Evolutionary conservation across 495 filamentous ascomycete genomes (phyloP).

Genomic region (Barbatosphaeria neglecta): DNA sequence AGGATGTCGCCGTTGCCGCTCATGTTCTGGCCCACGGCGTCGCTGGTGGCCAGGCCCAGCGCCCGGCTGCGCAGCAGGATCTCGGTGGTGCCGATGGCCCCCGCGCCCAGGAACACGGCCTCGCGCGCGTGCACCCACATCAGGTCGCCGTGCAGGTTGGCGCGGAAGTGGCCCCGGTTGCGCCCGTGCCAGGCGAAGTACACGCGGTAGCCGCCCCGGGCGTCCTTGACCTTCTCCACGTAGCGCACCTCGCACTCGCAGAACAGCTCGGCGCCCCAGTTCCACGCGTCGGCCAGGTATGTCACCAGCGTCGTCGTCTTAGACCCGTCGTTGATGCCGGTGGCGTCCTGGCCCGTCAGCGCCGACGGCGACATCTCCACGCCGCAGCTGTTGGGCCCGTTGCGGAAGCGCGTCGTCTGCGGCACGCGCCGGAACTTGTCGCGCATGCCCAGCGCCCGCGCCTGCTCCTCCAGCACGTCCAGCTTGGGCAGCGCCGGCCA

Average conservation of each 20-base stretch:
- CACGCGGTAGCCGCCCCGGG: slow-evolving; percentile 43
- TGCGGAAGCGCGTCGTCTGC: slow-evolving; percentile 50
- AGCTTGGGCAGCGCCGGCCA: slow-evolving; percentile 45
- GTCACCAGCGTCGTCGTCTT: slow-evolving; percentile 56
- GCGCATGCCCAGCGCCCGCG: slow-evolving; percentile 33
- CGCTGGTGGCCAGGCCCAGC: slow-evolving; percentile 46
- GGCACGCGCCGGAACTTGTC: slow-evolving; percentile 44
- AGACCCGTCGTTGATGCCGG: slow-evolving; percentile 56
- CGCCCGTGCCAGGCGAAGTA: slow-evolving; percentile 56
- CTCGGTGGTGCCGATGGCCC: slow-evolving; percentile 51
- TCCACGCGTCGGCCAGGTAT: slow-evolving; percentile 62
- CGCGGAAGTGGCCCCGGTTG: slow-evolving; percentile 44
- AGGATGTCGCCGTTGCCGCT: slow-evolving; percentile 60
- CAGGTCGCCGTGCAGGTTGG: slow-evolving; percentile 46
- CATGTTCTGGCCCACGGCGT: slow-evolving; percentile 47
- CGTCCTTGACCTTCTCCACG: slow-evolving; percentile 39
- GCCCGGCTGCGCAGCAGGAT: slow-evolving; percentile 53
- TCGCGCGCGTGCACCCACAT: slow-evolving; percentile 58
- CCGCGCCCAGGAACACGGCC: slow-evolving; percentile 50
- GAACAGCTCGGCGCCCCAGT: slow-evolving; percentile 65
- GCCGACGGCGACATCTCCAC: slow-evolving; percentile 49
- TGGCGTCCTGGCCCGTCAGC: slow-evolving; percentile 49
- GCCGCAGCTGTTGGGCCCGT: slow-evolving; percentile 48
- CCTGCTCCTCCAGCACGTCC: slow-evolving; percentile 45
- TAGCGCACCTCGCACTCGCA: slow-evolving; percentile 60